A percentile compares a stretch with the other conserved stretches of the same genome.
These are phyloP conservation scores for Euphorbia celastroides DNA, from an alignment of 441 rosid genomes.

Conservation along the genomic window DNA sequence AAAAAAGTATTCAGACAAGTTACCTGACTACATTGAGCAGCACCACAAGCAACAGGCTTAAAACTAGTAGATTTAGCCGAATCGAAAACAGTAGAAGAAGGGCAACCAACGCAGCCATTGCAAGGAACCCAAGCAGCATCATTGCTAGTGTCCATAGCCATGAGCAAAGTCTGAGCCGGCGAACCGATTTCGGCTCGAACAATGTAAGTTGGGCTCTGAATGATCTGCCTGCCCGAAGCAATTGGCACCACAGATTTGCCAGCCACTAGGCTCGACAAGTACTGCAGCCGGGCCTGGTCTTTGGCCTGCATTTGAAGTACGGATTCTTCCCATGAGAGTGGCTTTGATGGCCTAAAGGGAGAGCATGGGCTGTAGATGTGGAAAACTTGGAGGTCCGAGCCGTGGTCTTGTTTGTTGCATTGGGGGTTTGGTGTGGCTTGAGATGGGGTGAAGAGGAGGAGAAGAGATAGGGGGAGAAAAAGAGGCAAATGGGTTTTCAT, in stretches of 20 bases:
- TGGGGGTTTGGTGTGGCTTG: no score
- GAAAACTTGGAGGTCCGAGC: slow-evolving; percentile 40
- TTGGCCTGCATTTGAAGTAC: slow-evolving; percentile 50
- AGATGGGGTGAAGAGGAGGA: no score
- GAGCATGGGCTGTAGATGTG: slow-evolving; percentile 63
- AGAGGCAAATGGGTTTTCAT: no score
- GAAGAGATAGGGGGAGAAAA: no score
- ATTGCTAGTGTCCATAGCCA: slow-evolving; percentile 82
- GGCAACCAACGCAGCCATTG: slow-evolving; percentile 64
- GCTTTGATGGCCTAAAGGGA: slow-evolving; percentile 44
- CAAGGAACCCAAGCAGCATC: slow-evolving; percentile 88
- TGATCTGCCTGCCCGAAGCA: slow-evolving; percentile 45
- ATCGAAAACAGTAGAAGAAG: slow-evolving; percentile 43
- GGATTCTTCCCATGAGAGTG: slow-evolving; percentile 37
- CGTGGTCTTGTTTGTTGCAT: no score
- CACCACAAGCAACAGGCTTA: slow-evolving; percentile 54
- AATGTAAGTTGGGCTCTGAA: slow-evolving; percentile 57
- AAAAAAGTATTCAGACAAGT: no score
- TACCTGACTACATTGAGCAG: slow-evolving; percentile 59
- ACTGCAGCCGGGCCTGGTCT: slow-evolving; percentile 45
- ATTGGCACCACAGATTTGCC: slow-evolving; percentile 43
- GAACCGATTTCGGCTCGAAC: slow-evolving; percentile 69
- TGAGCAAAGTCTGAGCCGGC: slow-evolving; percentile 71
- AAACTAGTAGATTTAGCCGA: slow-evolving; percentile 53
- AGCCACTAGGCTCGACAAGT: slow-evolving; percentile 32